phyloP scores from a whole-genome alignment of 2,329 filamentous ascomycete species.

The Xylariaceae sp. region DNA sequence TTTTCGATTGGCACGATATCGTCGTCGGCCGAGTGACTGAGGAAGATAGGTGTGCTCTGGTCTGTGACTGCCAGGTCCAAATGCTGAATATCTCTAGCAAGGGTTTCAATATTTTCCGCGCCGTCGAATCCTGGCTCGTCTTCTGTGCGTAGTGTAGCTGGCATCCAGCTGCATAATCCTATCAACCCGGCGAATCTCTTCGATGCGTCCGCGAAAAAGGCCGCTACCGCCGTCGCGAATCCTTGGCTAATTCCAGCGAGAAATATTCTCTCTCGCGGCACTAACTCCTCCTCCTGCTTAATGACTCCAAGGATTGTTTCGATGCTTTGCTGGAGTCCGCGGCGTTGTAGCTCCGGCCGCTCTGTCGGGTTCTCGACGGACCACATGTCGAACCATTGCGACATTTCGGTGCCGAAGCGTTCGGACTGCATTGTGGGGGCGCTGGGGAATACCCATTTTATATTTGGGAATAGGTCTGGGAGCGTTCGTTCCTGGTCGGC shows the following conservation, averaged over 20 bases:
- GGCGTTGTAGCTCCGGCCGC: conserved; percentile 22
- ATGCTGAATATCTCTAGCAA: conserved; percentile 5
- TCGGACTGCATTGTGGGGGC: conserved; percentile 20
- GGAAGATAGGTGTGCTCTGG: conserved; percentile 24
- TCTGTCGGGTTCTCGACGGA: conserved; percentile 47
- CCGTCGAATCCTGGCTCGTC: neutral
- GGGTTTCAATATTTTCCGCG: neutral
- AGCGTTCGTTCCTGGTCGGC: conserved; percentile 23
- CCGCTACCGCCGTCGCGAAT: conserved; percentile 27
- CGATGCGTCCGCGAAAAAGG: conserved; percentile 11
- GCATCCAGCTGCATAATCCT: conserved; percentile 32
- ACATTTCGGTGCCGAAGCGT: conserved; percentile 23
- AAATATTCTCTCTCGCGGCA: conserved; percentile 28
- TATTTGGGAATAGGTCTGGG: conserved; percentile 22
- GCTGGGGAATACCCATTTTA: conserved; percentile 33
- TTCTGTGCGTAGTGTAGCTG: conserved; percentile 6
- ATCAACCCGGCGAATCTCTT: conserved; percentile 27
- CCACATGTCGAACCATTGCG: conserved; percentile 42
- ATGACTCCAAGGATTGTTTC: conserved; percentile 20
- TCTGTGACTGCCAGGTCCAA: neutral
- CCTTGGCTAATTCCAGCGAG: conserved; percentile 34
- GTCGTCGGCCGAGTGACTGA: conserved; percentile 31
- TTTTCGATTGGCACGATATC: conserved; percentile 29
- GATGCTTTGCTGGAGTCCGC: conserved; percentile 26
- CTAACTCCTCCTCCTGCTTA: conserved; percentile 22